These are phyloP conservation scores for Syzygium jambos DNA, from an alignment of 345 rosid genomes.

Conservation along the genomic window DNA sequence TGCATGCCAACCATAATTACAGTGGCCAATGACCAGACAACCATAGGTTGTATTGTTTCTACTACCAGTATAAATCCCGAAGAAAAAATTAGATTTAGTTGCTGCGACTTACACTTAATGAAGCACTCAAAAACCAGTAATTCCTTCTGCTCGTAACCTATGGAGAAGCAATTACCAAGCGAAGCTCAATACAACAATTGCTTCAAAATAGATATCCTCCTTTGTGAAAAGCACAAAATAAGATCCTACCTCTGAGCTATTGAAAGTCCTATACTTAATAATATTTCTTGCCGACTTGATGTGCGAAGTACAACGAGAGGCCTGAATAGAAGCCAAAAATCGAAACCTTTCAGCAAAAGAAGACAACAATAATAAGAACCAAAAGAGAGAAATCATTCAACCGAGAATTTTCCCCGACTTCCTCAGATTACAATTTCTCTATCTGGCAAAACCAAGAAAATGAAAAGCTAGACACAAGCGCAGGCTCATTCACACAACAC, in stretches of 20 bases:
- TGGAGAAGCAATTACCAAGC: not conserved
- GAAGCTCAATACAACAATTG: not conserved
- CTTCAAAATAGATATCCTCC: not conserved
- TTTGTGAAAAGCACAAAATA: not conserved
- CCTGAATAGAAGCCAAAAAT: slow-evolving; percentile 11
- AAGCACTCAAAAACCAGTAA: slow-evolving; percentile 20
- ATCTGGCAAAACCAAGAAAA: not conserved
- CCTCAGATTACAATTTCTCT: not conserved
- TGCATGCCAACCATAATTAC: not conserved
- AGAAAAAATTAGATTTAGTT: not conserved
- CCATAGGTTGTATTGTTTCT: not conserved
- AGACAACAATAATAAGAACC: not conserved
- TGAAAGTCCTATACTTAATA: slow-evolving; percentile 29
- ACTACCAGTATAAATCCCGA: not conserved
- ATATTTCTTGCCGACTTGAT: slow-evolving; percentile 27
- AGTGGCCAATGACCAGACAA: not conserved
- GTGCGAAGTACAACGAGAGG: slow-evolving; percentile 19
- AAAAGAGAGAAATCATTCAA: not conserved
- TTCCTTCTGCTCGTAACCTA: slow-evolving; percentile 43
- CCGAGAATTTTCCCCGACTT: not conserved
- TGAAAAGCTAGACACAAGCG: not conserved
- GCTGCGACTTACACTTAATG: slow-evolving; percentile 30
- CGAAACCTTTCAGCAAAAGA: slow-evolving; percentile 14
- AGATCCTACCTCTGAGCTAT: slow-evolving; percentile 48
- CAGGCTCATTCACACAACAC: not conserved